Evolutionary conservation across 805 yeast species (phyloP).

Genomic region (Naumovozyma dairenensis): DNA sequence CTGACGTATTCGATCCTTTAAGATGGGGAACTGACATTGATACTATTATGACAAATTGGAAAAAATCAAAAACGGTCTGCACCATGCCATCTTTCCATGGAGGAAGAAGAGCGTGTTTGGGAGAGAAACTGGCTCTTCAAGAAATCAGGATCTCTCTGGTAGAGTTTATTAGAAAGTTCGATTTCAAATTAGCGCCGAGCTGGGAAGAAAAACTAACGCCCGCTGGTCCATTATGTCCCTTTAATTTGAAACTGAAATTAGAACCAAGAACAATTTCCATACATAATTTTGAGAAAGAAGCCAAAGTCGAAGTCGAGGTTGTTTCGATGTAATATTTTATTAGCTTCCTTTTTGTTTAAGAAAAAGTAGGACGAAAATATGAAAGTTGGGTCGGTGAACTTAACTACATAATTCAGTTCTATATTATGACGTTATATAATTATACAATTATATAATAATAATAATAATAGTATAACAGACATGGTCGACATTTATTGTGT

Average conservation of each 20-base stretch:
- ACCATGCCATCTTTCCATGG: constrained; percentile 49
- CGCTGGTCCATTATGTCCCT: constrained; percentile 50
- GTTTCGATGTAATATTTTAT: too few species aligned
- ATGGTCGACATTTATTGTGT: too few species aligned
- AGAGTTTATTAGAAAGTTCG: constrained; percentile 31
- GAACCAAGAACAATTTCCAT: constrained; percentile 2
- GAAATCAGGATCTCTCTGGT: constrained; percentile 35
- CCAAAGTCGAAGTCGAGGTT: too few species aligned
- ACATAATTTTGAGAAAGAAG: too few species aligned
- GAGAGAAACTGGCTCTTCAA: constrained; percentile 45
- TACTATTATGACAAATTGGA: constrained; percentile 34
- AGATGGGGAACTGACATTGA: constrained; percentile 42
- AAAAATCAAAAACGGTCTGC: constrained; percentile 35
- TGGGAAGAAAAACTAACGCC: constrained; percentile 46
- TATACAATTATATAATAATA: too few species aligned
- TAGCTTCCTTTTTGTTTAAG: too few species aligned
- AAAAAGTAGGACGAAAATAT: background rate
- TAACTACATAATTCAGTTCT: too few species aligned
- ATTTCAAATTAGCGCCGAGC: constrained; percentile 30
- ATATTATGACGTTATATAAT: too few species aligned
- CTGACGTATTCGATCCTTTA: constrained; percentile 37
- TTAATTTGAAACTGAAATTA: constrained; percentile 27
- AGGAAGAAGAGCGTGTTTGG: constrained; percentile 49
- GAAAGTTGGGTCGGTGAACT: too few species aligned
- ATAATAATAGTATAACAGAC: too few species aligned